Base-by-base conservation (phyloP, 106 monocot genomes). In the Narthecium ossifragum region DNA sequence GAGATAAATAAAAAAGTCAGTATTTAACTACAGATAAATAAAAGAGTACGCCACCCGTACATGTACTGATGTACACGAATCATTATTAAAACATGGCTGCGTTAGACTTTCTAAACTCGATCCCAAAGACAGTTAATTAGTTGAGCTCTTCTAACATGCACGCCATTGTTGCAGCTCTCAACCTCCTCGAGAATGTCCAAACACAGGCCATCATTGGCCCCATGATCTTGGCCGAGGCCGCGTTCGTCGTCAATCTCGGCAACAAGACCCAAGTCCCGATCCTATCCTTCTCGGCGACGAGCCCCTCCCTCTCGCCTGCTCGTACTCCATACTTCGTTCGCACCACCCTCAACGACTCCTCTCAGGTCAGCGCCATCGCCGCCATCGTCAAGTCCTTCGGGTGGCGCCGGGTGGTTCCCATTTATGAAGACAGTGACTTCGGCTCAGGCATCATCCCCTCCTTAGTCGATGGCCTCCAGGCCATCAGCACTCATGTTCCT, bases 251-350 rank as follows among this genome's bases (percentile, higher is more conserved):
- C 24, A 30, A 60, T 17, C 27, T 70, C 6, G 70, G 70, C 29
- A 31, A 17, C 6, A 51, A 29, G 22, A 39, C 60, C 4, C 24
- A 36, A 0, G 70, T 70, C 27, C 70, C 70, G 5, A 45, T 70
- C 39, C 13, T 70, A 2, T 70, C 70, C 11, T 70, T 61, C 53
- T 53, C 70, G 22, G 70, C 70, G 20, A 49, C 70, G 26, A 53
- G 37, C 37, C 70, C 70, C 13, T 60, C 61, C 6, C 38, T 61
- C 18, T 39, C n/a, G n/a, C n/a, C n/a, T n/a, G n/a, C n/a, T n/a
- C n/a, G n/a, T n/a, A n/a, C n/a, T n/a, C n/a, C n/a, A n/a, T 70
- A 37, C 61, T 70, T 70, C 51, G 31, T 70, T 1, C 51, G 70
- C 21, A 61, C 51, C n/a, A 29, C 51, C 22, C 53, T 28, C 34